phyloP scores from a whole-genome alignment of 2,329 filamentous ascomycete genomes.

The Fusarium gaditjirri region DNA sequence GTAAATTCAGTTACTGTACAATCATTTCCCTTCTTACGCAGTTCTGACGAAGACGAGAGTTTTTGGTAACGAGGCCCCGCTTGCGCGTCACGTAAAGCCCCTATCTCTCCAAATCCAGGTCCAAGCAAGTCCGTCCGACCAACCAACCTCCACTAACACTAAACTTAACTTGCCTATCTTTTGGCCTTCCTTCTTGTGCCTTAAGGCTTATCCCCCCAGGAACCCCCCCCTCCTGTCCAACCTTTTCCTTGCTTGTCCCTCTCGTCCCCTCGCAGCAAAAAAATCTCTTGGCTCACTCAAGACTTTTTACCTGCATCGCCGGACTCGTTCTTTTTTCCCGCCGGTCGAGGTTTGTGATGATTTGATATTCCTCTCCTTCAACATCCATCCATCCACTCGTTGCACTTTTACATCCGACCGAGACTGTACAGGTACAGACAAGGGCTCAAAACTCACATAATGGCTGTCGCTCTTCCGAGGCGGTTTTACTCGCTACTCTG shows the following conservation, averaged over 20 bases:
- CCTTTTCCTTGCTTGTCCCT: constrained; percentile 1
- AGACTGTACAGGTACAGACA: not conserved
- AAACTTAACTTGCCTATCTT: constrained; percentile 15
- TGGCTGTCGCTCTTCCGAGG: constrained; percentile 36
- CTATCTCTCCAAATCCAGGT: constrained; percentile 5
- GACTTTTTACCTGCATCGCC: not conserved
- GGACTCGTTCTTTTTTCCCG: constrained; percentile 17
- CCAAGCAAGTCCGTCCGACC: not conserved
- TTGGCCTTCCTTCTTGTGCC: constrained; percentile 2
- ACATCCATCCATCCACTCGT: constrained; percentile 16
- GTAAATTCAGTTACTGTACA: constrained; percentile 5
- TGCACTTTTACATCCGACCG: not conserved
- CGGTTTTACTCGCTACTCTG: constrained; percentile 39
- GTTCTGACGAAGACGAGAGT: not conserved
- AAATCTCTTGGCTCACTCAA: constrained; percentile 22
- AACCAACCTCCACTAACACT: not conserved
- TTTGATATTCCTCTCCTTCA: constrained; percentile 23
- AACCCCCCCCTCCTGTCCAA: not conserved
- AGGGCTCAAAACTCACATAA: constrained; percentile 8
- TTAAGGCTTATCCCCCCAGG: constrained; percentile 9
- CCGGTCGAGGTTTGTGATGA: constrained; percentile 28
- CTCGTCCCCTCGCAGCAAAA: constrained; percentile 3
- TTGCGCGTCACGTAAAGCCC: constrained; percentile 27
- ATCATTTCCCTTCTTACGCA: constrained; percentile 30
- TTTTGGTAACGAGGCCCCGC: constrained; percentile 16